phyloP scores from a whole-genome alignment of 2,329 filamentous ascomycete species.

The Plenodomus lindquistii region DNA sequence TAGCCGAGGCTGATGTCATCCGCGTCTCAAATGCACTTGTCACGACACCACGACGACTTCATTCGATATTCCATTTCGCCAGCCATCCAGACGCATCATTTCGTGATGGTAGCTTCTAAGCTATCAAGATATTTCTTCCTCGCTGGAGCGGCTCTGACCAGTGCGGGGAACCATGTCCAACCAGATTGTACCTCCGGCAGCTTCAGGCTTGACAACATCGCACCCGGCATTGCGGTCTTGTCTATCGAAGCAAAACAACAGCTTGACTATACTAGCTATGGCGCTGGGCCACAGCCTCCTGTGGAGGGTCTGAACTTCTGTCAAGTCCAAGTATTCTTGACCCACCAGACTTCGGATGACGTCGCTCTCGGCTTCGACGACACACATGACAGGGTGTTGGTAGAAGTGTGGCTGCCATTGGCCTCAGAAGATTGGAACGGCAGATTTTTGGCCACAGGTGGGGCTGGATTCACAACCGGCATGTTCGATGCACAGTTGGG shows the following conservation, averaged over 20 bases:
- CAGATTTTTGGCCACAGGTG: constrained; percentile 38
- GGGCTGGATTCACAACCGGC: constrained; percentile 34
- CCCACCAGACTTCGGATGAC: constrained; percentile 11
- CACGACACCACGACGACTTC: no score
- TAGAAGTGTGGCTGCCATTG: constrained; percentile 38
- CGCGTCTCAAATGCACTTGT: no score
- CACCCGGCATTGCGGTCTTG: constrained; percentile 11
- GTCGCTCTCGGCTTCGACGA: background rate
- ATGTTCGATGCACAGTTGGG: constrained; percentile 29
- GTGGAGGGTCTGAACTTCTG: constrained; percentile 24
- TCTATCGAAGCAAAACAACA: constrained; percentile 17
- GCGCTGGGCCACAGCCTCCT: constrained; percentile 7
- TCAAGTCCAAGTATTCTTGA: constrained; percentile 24
- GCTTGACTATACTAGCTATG: constrained; percentile 16
- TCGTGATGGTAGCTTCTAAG: background rate
- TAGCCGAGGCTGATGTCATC: no score
- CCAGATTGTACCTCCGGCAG: background rate
- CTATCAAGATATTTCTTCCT: background rate
- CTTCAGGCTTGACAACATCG: constrained; percentile 8
- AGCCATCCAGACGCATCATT: no score
- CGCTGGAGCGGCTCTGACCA: background rate
- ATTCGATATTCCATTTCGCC: no score
- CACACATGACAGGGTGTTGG: constrained; percentile 25
- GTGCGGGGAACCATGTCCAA: background rate
- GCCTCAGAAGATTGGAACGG: constrained; percentile 34